Percentiles rank a stretch among this genome's conserved stretches.
These are phyloP conservation scores for Monilinia fructicola DNA, from an alignment of 2,329 filamentous ascomycete species.

Conservation along the genomic window DNA sequence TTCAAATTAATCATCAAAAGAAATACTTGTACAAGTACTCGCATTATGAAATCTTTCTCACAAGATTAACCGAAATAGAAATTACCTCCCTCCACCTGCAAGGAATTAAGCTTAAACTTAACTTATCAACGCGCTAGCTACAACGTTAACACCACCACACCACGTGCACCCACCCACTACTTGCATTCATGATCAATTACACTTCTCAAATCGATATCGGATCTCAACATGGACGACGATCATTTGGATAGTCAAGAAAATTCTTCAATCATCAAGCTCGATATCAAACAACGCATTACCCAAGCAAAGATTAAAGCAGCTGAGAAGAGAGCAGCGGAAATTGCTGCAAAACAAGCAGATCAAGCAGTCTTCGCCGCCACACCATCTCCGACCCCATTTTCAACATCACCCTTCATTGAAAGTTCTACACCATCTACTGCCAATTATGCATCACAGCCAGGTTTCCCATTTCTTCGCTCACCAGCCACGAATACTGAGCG, in stretches of 20 bases:
- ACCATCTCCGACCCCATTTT: background rate
- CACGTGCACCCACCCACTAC: too few species aligned
- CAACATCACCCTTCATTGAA: background rate
- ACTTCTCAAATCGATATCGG: background rate
- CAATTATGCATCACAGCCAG: background rate
- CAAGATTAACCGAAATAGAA: too few species aligned
- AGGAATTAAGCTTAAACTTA: too few species aligned
- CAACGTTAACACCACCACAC: too few species aligned
- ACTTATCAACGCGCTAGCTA: too few species aligned
- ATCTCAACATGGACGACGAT: background rate
- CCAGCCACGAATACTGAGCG: background rate
- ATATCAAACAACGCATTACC: background rate
- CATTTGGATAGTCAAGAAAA: too few species aligned
- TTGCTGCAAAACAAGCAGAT: conserved; percentile 3
- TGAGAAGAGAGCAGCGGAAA: conserved; percentile 1
- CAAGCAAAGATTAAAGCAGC: background rate
- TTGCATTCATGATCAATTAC: too few species aligned
- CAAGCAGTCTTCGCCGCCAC: background rate
- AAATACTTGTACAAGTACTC: too few species aligned
- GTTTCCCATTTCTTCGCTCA: background rate
- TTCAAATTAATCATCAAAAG: too few species aligned
- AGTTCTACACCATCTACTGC: background rate
- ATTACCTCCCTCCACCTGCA: too few species aligned
- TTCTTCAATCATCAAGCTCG: background rate
- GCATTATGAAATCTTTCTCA: too few species aligned